phyloP scores from a whole-genome alignment of 495 filamentous ascomycete species.

The Penicillium diatomitis region DNA sequence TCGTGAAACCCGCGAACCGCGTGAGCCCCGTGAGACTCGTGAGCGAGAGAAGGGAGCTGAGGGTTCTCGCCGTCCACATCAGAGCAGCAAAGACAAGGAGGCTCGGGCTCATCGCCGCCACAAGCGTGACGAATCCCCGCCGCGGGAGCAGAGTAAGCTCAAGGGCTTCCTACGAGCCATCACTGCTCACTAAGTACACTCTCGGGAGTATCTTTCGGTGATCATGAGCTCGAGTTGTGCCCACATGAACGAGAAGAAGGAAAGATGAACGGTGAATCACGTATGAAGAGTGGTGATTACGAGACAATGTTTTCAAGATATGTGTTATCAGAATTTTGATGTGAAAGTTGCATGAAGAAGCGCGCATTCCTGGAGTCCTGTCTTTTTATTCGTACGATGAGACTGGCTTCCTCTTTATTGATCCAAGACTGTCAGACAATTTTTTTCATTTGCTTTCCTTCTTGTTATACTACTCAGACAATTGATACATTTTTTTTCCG shows the following conservation, averaged over 20 bases:
- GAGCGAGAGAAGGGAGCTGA: slow-evolving; percentile 15
- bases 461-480: background rate
- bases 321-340: slow-evolving; percentile 7
- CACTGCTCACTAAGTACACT: slow-evolving; percentile 20
- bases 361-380: slow-evolving; percentile 22
- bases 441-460: background rate
- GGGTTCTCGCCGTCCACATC: slow-evolving; percentile 12
- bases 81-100: slow-evolving; percentile 14
- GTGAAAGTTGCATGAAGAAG: slow-evolving; percentile 14
- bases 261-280: background rate
- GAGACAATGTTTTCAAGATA: background rate
- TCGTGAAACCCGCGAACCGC: too few relatives aligned
- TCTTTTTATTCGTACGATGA: slow-evolving; percentile 5
- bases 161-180: slow-evolving; percentile 31
- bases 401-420: background rate
- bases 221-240: too few relatives aligned
- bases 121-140: slow-evolving; percentile 26
- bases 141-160: slow-evolving; percentile 24
- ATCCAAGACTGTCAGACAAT: slow-evolving; percentile 4
- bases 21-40: background rate
- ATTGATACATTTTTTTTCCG: background rate
- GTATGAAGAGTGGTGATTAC: slow-evolving; percentile 10
- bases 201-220: slow-evolving; percentile 5
- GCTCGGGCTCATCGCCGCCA: slow-evolving; percentile 19
- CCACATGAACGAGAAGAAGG: too few relatives aligned